A percentile compares a stretch with the other conserved stretches of the same genome.
Evolutionary conservation across 768 basidiomycete species (phyloP).

Genomic region (Solioccasus polychromus): DNA sequence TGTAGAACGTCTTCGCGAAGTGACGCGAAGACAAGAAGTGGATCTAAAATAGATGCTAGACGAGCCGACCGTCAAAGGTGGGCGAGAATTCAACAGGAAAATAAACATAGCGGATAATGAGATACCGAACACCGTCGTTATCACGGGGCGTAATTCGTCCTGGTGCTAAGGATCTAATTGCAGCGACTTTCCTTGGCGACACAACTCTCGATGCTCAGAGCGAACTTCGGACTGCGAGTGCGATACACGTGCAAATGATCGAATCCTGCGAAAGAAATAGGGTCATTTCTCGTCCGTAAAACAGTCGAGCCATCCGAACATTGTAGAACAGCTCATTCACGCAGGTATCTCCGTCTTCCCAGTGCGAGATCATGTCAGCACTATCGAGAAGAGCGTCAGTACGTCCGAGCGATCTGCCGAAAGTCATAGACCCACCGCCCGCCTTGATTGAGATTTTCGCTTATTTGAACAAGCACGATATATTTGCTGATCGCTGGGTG

Average conservation of each 20-base stretch:
- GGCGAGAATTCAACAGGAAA: conserved; percentile 16
- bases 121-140: conserved; percentile 18
- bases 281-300: conserved; percentile 10
- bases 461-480: conserved; percentile 80
- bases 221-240: conserved; percentile 54
- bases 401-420: conserved; percentile 2
- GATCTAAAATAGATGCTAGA: conserved; percentile 21
- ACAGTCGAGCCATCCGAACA: conserved; percentile 42
- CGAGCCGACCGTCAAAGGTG: conserved; percentile 8
- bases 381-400: conserved; percentile 34
- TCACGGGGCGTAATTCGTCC: conserved; percentile 14
- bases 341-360: conserved; percentile 82
- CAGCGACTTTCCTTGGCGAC: conserved; percentile 17
- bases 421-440: conserved; percentile 55
- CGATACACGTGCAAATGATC: conserved; percentile 62
- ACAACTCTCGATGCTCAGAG: conserved; percentile 22
- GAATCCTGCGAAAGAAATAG: conserved; percentile 52
- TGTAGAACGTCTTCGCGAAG: conserved; percentile 21
- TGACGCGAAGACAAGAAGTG: conserved; percentile 19
- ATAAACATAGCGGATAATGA: conserved; percentile 18
- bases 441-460: conserved; percentile 81
- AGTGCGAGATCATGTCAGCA: conserved; percentile 80
- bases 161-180: conserved; percentile 21
- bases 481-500: conserved; percentile 60
- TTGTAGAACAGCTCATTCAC: conserved; percentile 78